Conservation (phyloP, 192 early-diverging fungal genomes). For the Podochytrium sp. region DNA sequence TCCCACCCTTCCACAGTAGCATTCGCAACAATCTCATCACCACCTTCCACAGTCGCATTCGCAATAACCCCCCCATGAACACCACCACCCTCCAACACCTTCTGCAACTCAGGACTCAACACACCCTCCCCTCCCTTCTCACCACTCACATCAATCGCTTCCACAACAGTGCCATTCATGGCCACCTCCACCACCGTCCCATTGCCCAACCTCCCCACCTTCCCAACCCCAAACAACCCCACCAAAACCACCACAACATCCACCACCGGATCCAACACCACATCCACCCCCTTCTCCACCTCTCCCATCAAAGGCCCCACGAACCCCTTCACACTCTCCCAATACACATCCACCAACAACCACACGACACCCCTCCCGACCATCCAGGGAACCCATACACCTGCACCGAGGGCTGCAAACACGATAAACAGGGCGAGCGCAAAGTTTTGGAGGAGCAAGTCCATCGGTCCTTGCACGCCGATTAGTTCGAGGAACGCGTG, state of each 20-base stretch:
- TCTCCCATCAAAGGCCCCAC: not conserved
- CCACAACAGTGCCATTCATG: not conserved
- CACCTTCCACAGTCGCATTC: too few species aligned
- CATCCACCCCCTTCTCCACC: conserved; percentile 72
- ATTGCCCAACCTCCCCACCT: not conserved
- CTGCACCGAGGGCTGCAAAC: conserved; percentile 66
- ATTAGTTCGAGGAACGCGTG: conserved; percentile 80
- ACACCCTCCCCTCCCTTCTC: conserved; percentile 71
- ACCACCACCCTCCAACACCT: conserved; percentile 58
- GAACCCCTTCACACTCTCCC: conserved; percentile 27
- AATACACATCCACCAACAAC: conserved; percentile 37
- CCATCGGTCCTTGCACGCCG: conserved; percentile 85
- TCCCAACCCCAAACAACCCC: conserved; percentile 15
- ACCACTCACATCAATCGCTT: conserved; percentile 25
- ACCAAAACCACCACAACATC: conserved; percentile 45
- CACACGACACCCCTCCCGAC: conserved; percentile 53
- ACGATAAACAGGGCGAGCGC: conserved; percentile 78
- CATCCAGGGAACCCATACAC: conserved; percentile 78
- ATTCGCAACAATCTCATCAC: conserved; percentile 25
- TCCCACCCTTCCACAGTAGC: conserved; percentile 19
- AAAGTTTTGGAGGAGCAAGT: conserved; percentile 80
- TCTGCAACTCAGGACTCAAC: conserved; percentile 57
- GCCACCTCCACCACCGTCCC: not conserved
- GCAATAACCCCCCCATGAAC: conserved; percentile 22
- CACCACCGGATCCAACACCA: conserved; percentile 69